Evolutionary conservation across 306 rosid species (phyloP), one percentile per base, ranked within the genome.

Genomic region (Citrullus mucosospermus): DNA sequence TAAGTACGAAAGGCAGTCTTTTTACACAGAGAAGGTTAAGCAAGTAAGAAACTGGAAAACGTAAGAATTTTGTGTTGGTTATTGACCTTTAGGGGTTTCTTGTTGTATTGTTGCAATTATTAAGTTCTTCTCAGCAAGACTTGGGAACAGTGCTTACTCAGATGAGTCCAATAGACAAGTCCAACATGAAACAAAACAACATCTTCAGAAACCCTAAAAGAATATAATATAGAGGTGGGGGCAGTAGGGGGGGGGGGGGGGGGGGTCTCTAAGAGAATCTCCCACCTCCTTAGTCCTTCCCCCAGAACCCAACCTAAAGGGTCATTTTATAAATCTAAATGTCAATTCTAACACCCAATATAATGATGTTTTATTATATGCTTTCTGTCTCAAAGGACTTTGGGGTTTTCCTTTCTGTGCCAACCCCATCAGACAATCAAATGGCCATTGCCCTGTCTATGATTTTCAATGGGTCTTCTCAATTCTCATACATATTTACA

Each of bases 61-160:
- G 77, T 74, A 74, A 51, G 62, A 51, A 74, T 53, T 70, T 72
- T 48, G 58, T 71, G 39, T 71, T 20, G 58, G 75, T 71, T 71
- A 46, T 71, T 73, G 77, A 51, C 77, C 38, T 71, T 73, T 51
- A 73, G 48, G 81, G 83, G 86, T 84, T 81, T 91, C 87, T 87
- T 65, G 79, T 90, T 89, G 97, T 92, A 87, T 60, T 89, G 85
- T 94, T 89, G 89, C 91, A 88, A 82, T 90, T 83, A 91, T 90
- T 89, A 59, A 85, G 87, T 87, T 89, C 86, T 86, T 87, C 51
- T 69, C 80, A 85, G 86, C 88, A 80, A 80, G 84, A 92, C 87
- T 83, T 79, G 88, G 79, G 80, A 88, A 90, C 71, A 84, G 91
- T 86, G 85, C 41, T 79, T 56, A 79, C 78, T 71, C 83, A 38